Evolutionary conservation across 1,284 basidiomycete genomes (phyloP).

Genomic region (Phlebopus sp.): DNA sequence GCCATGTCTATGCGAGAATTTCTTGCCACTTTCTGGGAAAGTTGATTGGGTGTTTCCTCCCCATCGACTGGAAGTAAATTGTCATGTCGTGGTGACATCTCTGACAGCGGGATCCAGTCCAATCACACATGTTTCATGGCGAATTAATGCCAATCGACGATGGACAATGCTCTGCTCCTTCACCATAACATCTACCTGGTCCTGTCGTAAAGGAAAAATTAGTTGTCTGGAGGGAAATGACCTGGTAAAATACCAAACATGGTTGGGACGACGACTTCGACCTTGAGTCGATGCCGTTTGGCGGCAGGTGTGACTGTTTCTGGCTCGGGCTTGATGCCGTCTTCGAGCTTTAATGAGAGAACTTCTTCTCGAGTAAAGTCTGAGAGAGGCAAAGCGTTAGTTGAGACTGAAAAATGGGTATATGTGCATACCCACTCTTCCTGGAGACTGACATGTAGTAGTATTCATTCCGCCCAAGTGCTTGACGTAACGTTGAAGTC

Average conservation of each 20-base stretch:
- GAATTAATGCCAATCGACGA: slow-evolving; percentile 4
- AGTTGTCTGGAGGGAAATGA: neutral
- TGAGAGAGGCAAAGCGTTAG: too few species aligned
- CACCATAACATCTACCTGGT: slow-evolving; percentile 13
- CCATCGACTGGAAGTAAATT: slow-evolving; percentile 31
- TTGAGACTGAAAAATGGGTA: too few species aligned
- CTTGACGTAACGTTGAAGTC: too few species aligned
- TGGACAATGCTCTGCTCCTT: slow-evolving; percentile 19
- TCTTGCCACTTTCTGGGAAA: slow-evolving; percentile 26
- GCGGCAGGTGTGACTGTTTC: neutral
- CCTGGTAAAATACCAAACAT: neutral
- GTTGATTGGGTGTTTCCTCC: slow-evolving; percentile 35
- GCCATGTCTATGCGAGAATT: slow-evolving; percentile 27
- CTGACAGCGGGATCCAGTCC: slow-evolving; percentile 12
- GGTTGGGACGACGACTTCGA: slow-evolving; percentile 16
- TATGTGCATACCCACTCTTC: too few species aligned
- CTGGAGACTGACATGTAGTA: too few species aligned
- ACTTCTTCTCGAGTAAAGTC: neutral
- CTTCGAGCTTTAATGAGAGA: neutral
- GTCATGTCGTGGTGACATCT: slow-evolving; percentile 24
- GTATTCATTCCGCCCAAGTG: too few species aligned
- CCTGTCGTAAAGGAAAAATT: neutral
- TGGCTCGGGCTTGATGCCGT: neutral
- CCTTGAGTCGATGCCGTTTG: neutral
- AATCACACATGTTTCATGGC: slow-evolving; percentile 8